Conservation (phyloP, 164 flowering plant species). For the Taxillus chinensis region DNA sequence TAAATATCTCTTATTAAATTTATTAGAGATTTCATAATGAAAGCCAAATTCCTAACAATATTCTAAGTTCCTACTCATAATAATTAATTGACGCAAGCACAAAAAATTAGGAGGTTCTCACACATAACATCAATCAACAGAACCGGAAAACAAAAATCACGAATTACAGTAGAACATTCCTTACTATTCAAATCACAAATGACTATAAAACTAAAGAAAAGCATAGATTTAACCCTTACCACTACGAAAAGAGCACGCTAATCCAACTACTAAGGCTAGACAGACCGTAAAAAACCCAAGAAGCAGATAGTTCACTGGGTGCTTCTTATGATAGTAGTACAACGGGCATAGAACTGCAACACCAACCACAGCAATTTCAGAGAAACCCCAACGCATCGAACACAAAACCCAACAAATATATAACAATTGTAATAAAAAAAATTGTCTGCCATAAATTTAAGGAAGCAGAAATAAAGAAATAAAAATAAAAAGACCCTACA, state of each 20-base stretch:
- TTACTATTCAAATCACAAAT: not conserved
- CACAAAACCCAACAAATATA: not conserved
- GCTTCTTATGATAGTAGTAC: conserved; percentile 44
- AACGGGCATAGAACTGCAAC: conserved; percentile 49
- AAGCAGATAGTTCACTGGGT: conserved; percentile 51
- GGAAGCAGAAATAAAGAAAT: not conserved
- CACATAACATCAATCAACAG: no score
- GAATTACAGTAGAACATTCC: no score
- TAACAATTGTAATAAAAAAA: not conserved
- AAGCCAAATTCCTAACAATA: no score
- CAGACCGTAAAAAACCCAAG: conserved; percentile 47
- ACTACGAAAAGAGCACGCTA: conserved; percentile 47
- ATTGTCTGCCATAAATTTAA: not conserved
- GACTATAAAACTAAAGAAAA: not conserved
- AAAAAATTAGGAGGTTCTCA: no score
- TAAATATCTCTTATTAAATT: no score
- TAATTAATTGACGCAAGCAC: no score
- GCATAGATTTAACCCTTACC: conserved; percentile 24
- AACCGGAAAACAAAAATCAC: no score
- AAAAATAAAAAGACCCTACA: conserved; percentile 19
- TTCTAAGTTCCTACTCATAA: no score
- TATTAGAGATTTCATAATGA: no score
- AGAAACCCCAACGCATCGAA: not conserved
- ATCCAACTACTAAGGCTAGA: conserved; percentile 42
- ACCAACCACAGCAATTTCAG: not conserved